A percentile compares a stretch with the other conserved stretches of the same genome.
Conservation (phyloP, 2,329 filamentous ascomycete species). For the Fusarium camptoceras region DNA sequence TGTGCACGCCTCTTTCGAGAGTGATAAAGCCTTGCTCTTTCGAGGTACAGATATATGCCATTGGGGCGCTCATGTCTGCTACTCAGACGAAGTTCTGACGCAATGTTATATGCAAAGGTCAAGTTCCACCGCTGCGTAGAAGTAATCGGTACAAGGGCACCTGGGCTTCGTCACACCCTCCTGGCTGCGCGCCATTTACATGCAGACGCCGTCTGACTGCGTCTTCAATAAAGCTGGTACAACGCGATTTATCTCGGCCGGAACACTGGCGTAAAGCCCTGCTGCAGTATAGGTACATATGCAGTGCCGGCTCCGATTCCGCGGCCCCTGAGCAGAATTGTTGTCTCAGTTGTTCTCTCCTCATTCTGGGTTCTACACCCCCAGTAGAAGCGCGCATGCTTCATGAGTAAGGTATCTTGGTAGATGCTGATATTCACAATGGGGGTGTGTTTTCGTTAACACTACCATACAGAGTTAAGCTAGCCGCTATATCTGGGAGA, state of each 20-base stretch:
- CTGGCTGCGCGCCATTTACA: constrained; percentile 17
- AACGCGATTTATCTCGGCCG: constrained; percentile 35
- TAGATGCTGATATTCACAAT: neutral
- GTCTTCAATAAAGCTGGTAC: constrained; percentile 28
- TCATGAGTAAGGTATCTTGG: neutral
- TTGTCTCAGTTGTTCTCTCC: constrained; percentile 37
- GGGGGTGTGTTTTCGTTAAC: neutral
- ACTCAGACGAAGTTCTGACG: neutral
- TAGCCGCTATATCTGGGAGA: neutral
- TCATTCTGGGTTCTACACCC: neutral
- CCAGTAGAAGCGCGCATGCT: neutral
- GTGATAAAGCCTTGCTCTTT: neutral
- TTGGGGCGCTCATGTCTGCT: constrained; percentile 2
- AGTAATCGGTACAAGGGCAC: neutral
- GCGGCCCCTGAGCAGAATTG: constrained; percentile 18
- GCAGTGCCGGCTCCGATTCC: constrained; percentile 31
- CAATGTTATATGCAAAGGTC: neutral
- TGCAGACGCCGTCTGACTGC: constrained; percentile 27
- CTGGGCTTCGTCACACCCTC: constrained; percentile 22
- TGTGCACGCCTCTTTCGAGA: neutral
- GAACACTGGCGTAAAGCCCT: constrained; percentile 18
- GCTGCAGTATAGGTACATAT: constrained; percentile 9
- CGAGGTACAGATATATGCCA: neutral
- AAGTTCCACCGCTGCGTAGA: constrained; percentile 3
- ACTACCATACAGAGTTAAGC: neutral